phyloP scores from a whole-genome alignment of 208 protist genomes.

The Trypanosoma caninum region DNA sequence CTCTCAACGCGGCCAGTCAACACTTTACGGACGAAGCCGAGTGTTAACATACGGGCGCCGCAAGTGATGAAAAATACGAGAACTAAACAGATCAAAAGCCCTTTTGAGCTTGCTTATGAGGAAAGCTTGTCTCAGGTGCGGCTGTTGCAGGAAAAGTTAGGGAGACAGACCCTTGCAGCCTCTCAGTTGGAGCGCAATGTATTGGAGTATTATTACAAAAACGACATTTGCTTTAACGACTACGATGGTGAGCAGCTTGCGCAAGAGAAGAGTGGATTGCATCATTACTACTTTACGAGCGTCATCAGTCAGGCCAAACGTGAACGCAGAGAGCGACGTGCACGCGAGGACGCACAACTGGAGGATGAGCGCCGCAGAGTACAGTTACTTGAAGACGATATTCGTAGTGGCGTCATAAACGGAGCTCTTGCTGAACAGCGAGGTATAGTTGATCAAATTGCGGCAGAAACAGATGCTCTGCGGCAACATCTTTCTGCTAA shows the following conservation, averaged over 20 bases:
- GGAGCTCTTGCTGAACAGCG: conserved; percentile 28
- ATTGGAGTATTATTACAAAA: conserved; percentile 59
- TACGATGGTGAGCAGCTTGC: conserved; percentile 7
- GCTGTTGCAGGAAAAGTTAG: conserved; percentile 19
- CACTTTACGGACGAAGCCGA: too few species aligned
- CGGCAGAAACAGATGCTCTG: conserved; percentile 15
- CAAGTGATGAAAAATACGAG: background rate
- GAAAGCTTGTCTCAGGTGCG: conserved; percentile 18
- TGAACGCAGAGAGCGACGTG: background rate
- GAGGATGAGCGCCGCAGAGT: conserved; percentile 8
- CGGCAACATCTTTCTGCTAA: conserved; percentile 11
- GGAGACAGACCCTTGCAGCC: conserved; percentile 1
- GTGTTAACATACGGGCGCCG: too few species aligned
- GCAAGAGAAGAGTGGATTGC: conserved; percentile 10
- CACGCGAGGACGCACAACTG: conserved; percentile 5
- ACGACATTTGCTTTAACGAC: conserved; percentile 38
- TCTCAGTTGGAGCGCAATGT: conserved; percentile 37
- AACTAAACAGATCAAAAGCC: conserved; percentile 7
- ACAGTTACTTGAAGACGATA: conserved; percentile 22
- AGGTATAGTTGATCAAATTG: conserved; percentile 15
- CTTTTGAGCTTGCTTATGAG: conserved; percentile 9
- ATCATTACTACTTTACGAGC: conserved; percentile 26
- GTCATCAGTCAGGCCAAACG: conserved; percentile 7
- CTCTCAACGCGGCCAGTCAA: too few species aligned
- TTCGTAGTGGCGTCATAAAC: conserved; percentile 28